These are phyloP conservation scores for Nakazawaea peltata DNA, from an alignment of 805 yeast species.

Conservation along the genomic window DNA sequence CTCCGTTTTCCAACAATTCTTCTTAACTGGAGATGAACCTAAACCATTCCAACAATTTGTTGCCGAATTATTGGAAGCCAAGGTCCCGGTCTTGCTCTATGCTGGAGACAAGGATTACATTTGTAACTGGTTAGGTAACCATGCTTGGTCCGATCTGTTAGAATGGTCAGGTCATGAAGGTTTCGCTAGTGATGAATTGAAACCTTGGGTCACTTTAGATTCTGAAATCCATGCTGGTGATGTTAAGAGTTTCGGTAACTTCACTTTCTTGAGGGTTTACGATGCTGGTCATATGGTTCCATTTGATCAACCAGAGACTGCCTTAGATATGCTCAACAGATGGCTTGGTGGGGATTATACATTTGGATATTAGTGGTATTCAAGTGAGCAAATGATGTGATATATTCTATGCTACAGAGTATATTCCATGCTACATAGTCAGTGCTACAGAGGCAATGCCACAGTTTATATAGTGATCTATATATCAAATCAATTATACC, in stretches of 20 bases:
- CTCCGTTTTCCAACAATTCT: conserved; percentile 71
- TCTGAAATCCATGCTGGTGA: conserved; percentile 26
- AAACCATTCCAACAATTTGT: conserved; percentile 80
- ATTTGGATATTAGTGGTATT: conserved; percentile 11
- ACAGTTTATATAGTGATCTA: no score
- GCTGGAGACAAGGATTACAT: conserved; percentile 97
- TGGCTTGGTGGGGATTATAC: conserved; percentile 70
- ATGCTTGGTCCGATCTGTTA: conserved; percentile 72
- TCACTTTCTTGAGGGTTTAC: conserved; percentile 77
- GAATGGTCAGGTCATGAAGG: conserved; percentile 57
- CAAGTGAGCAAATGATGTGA: no score
- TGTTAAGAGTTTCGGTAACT: conserved; percentile 41
- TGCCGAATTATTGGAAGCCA: conserved; percentile 59
- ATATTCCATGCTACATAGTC: no score
- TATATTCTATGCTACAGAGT: no score
- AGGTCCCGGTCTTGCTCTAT: conserved; percentile 77
- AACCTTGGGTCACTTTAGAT: conserved; percentile 19
- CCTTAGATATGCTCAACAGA: conserved; percentile 76
- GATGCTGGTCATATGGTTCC: conserved; percentile 98
- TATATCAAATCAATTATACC: no score
- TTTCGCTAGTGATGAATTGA: conserved; percentile 24
- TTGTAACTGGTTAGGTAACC: conserved; percentile 95
- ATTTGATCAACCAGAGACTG: conserved; percentile 70
- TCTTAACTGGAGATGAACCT: conserved; percentile 88
- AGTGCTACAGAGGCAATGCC: no score